A percentile compares a stretch with the other conserved stretches of the same genome.
Conservation (phyloP, 2,329 filamentous ascomycete species). For the Beauveria scarabaeidicola region DNA sequence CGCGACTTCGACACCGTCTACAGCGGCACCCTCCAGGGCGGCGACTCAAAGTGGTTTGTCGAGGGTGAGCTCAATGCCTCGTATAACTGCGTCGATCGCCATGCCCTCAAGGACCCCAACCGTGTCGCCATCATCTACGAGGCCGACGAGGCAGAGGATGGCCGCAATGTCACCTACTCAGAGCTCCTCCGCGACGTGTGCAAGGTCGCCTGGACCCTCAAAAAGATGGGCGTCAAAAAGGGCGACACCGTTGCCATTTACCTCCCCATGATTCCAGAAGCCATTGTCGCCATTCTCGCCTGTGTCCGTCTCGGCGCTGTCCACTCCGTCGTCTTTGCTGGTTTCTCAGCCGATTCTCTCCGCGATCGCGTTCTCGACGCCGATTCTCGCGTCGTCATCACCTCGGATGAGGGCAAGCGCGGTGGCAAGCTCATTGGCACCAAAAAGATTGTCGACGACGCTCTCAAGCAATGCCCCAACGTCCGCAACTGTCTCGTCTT, state of each 20-base stretch:
- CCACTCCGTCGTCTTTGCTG: constrained; percentile 95
- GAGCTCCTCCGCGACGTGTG: constrained; percentile 92
- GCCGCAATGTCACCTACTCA: constrained; percentile 83
- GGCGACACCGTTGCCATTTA: constrained; percentile 97
- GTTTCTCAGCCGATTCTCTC: constrained; percentile 93
- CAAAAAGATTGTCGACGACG: constrained; percentile 98
- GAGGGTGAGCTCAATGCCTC: constrained; percentile 92
- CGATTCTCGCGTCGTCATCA: constrained; percentile 88
- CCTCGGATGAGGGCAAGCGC: constrained; percentile 93
- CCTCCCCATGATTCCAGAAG: constrained; percentile 97
- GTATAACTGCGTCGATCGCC: constrained; percentile 95
- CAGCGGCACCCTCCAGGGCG: constrained; percentile 64
- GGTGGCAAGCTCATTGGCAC: constrained; percentile 95
- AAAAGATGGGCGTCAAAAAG: constrained; percentile 93
- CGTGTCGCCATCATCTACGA: constrained; percentile 97
- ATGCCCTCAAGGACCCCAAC: constrained; percentile 90
- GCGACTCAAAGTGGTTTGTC: constrained; percentile 89
- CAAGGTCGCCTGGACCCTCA: constrained; percentile 76
- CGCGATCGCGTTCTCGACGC: constrained; percentile 91
- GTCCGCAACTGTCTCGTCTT: constrained; percentile 81
- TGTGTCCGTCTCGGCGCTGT: constrained; percentile 88
- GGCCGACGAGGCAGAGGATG: constrained; percentile 81
- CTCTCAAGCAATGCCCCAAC: constrained; percentile 88
- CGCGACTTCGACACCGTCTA: constrained; percentile 86
- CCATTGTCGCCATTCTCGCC: constrained; percentile 81